Evolutionary conservation across 1,139 yeast species (phyloP), one percentile per base, ranked within the genome.

Genomic region (Geotrichum australiense): DNA sequence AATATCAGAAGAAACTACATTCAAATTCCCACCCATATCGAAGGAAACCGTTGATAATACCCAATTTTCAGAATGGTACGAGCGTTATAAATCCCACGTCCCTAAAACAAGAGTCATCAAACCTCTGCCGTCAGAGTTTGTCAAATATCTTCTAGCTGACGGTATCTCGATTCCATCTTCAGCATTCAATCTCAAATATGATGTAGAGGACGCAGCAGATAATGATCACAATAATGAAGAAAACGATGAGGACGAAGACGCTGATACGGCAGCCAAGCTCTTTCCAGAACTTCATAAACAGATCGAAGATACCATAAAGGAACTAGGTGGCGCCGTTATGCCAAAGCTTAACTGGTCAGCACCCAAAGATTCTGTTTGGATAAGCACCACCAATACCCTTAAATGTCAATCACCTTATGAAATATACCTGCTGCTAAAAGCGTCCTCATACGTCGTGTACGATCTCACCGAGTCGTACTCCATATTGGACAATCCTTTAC

Each of bases 281-380:
- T 94, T 87, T 54, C 63, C 63, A 7, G 77, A 71, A 1, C 64
- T 87, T 19, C 94, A 87, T 54, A 54, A 64, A 0, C 55, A 68
- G 41, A 68, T 91, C 19, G 63, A 63, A 26, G 48, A 55, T 0
- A 58, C 68, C 22, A 78, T 68, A 27, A 26, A 6, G 7, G 71
- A 64, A 14, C 55, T 65, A 47, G 73, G 65, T 55, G 83, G 82
- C 0, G 64, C 77, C 1, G 87, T 87, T 5, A 70, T 85, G 2
- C 97, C 97, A 1, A 91, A 91, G 56, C 67, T 91, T 51, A 91
- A 91, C 65, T 91, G 98, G 98, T 85, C 96, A 0, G 82, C 96
- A 1, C 98, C 99, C 1, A 81, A 80, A 54, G 99, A 91, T 62
- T 86, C 97, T 5, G 73, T 78, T 1, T 91, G 98, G 98, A 89